Base-by-base conservation (phyloP, 2,329 filamentous ascomycete genomes). In the Mollisia scopiformis region DNA sequence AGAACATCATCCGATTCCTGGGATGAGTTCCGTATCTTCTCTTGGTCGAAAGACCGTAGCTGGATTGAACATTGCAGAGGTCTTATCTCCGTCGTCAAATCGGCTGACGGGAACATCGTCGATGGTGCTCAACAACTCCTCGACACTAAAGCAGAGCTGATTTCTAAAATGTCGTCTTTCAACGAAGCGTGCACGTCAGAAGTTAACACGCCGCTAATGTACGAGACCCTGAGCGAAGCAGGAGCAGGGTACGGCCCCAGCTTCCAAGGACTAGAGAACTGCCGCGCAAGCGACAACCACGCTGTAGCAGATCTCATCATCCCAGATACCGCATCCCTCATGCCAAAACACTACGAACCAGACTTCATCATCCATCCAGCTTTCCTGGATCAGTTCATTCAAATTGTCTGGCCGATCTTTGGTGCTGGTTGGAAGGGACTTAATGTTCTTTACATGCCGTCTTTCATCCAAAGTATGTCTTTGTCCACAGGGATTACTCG, bases 11-110 rank as follows among this genome's bases (percentile, higher is more conserved):
- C 79, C 0, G 79, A 80, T 31, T 69, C 73, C 2, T 85, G 83
- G 82, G 77, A 83, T 52, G 82, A 84, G 67, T 87, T 88, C 72
- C 73, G 77, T 1, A 82, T 88, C 27, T 82, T 78, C 49, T 85
- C 84, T 0, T 85, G 79, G 78, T 78, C 78, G 0, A 75, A 77
- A 14, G 76, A 72, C 13, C 76, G 81, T 41, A 80, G 81, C 11
- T 88, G 85, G 85, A 79, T 80, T 0, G 82, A 87, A 39, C 68
- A 71, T 46, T 69, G 66, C 23, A 59, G 66, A 33, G 68, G 68
- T 5, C 58, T 67, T 13, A 65, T 68, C 49, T 66, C 62, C 7
- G 62, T 64, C n/a, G 55, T 63, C 5, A 64, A 64, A 25, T 53
- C 43, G 4, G 37, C 27, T 19, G 61, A 65, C 16, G 52, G 30